Base-by-base conservation (phyloP, 192 early-diverging fungal genomes). In the Gryganskiella cystojenkinii region DNA sequence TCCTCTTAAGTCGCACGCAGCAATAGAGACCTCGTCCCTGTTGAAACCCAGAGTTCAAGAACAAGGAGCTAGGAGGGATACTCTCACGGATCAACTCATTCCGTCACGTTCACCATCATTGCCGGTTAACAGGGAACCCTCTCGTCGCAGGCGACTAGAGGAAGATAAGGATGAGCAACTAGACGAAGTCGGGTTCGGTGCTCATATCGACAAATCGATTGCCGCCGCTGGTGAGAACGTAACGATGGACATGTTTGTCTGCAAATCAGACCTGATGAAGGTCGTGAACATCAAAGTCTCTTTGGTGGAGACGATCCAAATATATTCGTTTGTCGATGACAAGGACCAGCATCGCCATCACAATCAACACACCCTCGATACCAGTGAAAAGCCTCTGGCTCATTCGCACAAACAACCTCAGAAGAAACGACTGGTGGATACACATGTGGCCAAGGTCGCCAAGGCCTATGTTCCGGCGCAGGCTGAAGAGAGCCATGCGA, bases 211-310 rank as follows among this genome's bases (percentile, higher is more conserved):
- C 61, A 78, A 78, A 47, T 78, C 73, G 2, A 66, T 78, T 2
- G 73, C 61, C 15, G 63, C 73, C 22, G 73, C 73, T 3, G 73
- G 73, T 1, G 73, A 78, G 15, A 43, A 62, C 25, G 65, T 78
- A 3, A 58, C 73, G 1, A 44, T 78, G 33, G 65, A 78, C 6
- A 78, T 78, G 73, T 78, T 78, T 68, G 61, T 78, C 2, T 58
- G 67, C n/a, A 78, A 78, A 33, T 78, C 73, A 13, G 66, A 78
- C 58, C 13, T 78, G 20, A 78, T 78, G 73, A 61, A 62, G 24
- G 73, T 78, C 4, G 73, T 78, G 25, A 65, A 78, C 24, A 78
- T 78, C 47, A 78, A 78, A 24, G 73, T 78, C 10, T 78, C 73
- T 3, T 31, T 78, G 0, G 73, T 78, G 25, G 73, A 78, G 61